Evolutionary conservation across 805 yeast species (phyloP).

Genomic region (Kazachstania kunashirensis): DNA sequence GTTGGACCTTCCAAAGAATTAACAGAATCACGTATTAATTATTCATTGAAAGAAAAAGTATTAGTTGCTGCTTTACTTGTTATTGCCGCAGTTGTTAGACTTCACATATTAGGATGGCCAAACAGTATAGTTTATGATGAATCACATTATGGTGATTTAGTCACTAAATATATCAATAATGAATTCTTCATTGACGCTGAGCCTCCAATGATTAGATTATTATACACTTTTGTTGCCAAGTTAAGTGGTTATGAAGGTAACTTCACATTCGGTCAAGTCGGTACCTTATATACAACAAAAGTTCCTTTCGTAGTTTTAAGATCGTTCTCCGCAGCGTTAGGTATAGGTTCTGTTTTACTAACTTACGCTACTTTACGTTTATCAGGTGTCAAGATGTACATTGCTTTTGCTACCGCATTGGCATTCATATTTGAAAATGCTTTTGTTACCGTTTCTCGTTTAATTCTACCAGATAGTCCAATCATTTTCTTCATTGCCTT

Average conservation of each 20-base stretch:
- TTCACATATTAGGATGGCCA: constrained; percentile 54
- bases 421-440: constrained; percentile 59
- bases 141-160: constrained; percentile 88
- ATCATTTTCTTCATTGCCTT: constrained; percentile 68
- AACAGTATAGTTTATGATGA: constrained; percentile 83
- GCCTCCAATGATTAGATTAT: constrained; percentile 69
- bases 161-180: constrained; percentile 64
- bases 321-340: constrained; percentile 55
- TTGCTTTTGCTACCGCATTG: constrained; percentile 47
- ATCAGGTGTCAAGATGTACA: constrained; percentile 61
- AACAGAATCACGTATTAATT: constrained; percentile 33
- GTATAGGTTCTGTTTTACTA: constrained; percentile 56
- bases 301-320: constrained; percentile 62
- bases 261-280: constrained; percentile 56
- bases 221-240: constrained; percentile 58
- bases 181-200: constrained; percentile 60
- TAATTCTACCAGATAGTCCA: constrained; percentile 67
- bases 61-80: constrained; percentile 36
- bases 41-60: constrained; percentile 32
- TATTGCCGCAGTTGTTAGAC: constrained; percentile 50
- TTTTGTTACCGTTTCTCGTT: constrained; percentile 58
- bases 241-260: constrained; percentile 63
- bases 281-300: constrained; percentile 45
- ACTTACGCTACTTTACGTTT: constrained; percentile 59
- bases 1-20: constrained; percentile 40